Percentiles rank a stretch among this genome's conserved stretches.
phyloP scores from a whole-genome alignment of 2,329 filamentous ascomycete genomes.

The Ascochyta rabiei region DNA sequence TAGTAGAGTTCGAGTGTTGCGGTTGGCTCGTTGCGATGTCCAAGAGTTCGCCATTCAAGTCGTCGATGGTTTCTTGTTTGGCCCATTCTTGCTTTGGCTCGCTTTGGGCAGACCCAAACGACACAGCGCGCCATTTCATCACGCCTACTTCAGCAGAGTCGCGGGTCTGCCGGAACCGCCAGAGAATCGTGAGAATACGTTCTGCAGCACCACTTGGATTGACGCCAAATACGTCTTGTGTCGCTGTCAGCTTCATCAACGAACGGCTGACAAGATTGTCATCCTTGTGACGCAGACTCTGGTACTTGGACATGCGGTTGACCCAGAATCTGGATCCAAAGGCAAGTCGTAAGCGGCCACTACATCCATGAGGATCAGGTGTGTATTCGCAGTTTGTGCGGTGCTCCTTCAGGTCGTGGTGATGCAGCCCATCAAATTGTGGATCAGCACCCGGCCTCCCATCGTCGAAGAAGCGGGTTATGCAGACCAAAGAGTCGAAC shows the following conservation, averaged over 20 bases:
- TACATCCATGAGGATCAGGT: conserved; percentile 18
- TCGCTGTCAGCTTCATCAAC: conserved; percentile 48
- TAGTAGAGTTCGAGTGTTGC: neutral
- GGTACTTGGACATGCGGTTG: conserved; percentile 40
- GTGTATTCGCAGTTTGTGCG: conserved; percentile 30
- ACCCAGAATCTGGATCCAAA: conserved; percentile 56
- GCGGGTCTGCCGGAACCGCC: conserved; percentile 45
- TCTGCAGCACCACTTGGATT: conserved; percentile 31
- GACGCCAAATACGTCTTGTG: conserved; percentile 51
- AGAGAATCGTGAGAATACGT: conserved; percentile 46
- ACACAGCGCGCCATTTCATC: conserved; percentile 45
- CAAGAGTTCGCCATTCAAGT: conserved; percentile 12
- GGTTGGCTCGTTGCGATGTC: neutral
- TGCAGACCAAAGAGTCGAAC: conserved; percentile 40
- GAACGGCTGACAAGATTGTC: conserved; percentile 37
- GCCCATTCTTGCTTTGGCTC: conserved; percentile 20
- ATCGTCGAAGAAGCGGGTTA: conserved; percentile 44
- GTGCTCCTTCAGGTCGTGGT: conserved; percentile 30
- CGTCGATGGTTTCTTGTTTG: conserved; percentile 21
- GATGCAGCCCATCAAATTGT: conserved; percentile 27
- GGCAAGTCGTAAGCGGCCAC: conserved; percentile 35
- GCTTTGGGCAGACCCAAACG: conserved; percentile 20
- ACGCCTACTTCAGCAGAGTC: conserved; percentile 33
- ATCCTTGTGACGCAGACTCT: conserved; percentile 24
- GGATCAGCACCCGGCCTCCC: conserved; percentile 30